Base-by-base conservation (phyloP, 345 rosid species). In the Noccaea caerulescens region DNA sequence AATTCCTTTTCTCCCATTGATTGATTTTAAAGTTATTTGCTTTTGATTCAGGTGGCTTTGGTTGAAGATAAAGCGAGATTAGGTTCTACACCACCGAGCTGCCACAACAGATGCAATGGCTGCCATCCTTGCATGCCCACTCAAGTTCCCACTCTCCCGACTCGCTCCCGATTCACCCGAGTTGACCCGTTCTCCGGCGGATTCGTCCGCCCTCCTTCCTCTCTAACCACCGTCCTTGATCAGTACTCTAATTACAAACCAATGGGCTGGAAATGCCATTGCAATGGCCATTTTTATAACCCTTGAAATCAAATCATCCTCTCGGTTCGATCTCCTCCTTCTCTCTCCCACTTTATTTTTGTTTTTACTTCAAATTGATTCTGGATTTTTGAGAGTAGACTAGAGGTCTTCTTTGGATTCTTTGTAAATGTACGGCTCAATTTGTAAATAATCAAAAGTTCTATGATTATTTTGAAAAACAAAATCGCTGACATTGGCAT, bases 121-220 rank as follows among this genome's bases (percentile, higher is more conserved):
- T 93, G 98, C 47, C 96, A 89, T 73, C 97, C 98, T 3, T 93
- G 98, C 87, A 83, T 79, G 83, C 92, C 97, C 7, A 87, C 86
- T 64, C 97, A 88, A 70, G 91, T 90, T 4, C 96, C 97, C 0
- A 77, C 86, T 1, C 23, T 79, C 10, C 97, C 89, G 2, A 66
- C 33, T 55, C 77, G 73, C 49, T 36, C 43, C 62, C 68, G 76
- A 0, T 53, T 60, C 65, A 76, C 70, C 14, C 58, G 81, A 66
- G 80, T 67, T 66, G 41, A 67, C 71, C 39, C 77, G 78, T 63
- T 83, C 77, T 5, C 78, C 77, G 38, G 76, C 71, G 8, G 72
- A 0, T 69, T 69, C 4, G 68, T 71, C 13, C 46, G 64, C 5
- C 72, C 77, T 12, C 77, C 76, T 51, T 71, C 72, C 0, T 76